Conservation (phyloP, 805 yeast genomes). For the Spencermartinsiella europaea region DNA sequence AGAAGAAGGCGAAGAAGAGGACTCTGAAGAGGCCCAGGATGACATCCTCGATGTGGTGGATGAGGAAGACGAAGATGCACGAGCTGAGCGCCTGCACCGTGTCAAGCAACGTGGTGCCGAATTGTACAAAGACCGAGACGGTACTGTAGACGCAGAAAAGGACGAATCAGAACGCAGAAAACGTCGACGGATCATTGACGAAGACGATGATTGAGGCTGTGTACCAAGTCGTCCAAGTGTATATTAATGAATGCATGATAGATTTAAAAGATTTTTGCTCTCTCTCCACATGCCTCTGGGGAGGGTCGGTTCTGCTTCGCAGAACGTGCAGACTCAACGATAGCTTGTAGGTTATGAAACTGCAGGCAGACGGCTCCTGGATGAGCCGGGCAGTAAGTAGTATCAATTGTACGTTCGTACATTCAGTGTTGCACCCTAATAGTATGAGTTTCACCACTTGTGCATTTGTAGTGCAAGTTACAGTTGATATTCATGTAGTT, state of each 20-base stretch:
- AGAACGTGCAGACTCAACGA: no score
- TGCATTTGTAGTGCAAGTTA: no score
- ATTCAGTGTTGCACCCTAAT: no score
- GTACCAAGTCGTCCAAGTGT: not conserved
- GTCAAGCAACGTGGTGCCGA: constrained; percentile 29
- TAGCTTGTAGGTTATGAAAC: no score
- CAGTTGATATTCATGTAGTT: no score
- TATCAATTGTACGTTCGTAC: no score
- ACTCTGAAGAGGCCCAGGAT: constrained; percentile 31
- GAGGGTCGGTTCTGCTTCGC: no score
- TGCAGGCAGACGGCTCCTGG: no score
- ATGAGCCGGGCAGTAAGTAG: no score
- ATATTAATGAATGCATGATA: not conserved
- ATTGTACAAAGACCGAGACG: constrained; percentile 14
- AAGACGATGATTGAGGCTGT: constrained; percentile 21
- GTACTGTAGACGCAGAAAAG: not conserved
- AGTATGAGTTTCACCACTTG: no score
- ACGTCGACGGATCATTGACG: constrained; percentile 29
- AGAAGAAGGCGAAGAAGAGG: constrained; percentile 25
- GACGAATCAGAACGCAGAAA: constrained; percentile 14
- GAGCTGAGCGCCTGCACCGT: constrained; percentile 28
- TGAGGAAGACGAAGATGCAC: constrained; percentile 32
- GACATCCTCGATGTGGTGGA: constrained; percentile 31
- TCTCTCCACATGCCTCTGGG: no score
- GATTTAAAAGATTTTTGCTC: not conserved